Conservation (phyloP, 1,284 basidiomycete species). For the Apiotrichum gracile region DNA sequence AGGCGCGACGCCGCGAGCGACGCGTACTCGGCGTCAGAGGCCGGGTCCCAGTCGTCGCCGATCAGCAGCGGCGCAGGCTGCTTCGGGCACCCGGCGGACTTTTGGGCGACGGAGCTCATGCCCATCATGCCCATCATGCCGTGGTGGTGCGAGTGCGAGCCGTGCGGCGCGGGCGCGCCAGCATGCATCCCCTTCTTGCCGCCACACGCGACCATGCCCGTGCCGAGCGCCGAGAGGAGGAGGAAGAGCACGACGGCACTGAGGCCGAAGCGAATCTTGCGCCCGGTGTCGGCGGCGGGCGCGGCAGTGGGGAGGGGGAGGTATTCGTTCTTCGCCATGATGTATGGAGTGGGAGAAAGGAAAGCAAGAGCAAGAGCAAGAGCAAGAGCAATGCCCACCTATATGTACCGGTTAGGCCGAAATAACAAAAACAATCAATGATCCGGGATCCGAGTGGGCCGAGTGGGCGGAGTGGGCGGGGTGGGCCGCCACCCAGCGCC, state of each 20-base stretch:
- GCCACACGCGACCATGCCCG: not conserved
- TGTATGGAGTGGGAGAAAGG: not conserved
- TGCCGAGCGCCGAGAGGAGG: slow-evolving; percentile 9
- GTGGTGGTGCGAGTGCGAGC: not conserved
- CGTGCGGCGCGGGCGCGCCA: not conserved
- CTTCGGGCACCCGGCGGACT: slow-evolving; percentile 20
- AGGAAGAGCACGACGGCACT: slow-evolving; percentile 9
- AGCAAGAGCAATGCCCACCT: too few species aligned
- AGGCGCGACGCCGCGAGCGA: slow-evolving; percentile 33
- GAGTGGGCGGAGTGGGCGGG: too few species aligned
- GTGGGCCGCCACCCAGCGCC: too few species aligned
- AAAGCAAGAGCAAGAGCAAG: not conserved
- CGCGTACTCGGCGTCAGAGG: slow-evolving; percentile 29
- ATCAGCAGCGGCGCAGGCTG: slow-evolving; percentile 27
- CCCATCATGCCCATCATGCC: not conserved
- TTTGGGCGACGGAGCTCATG: not conserved
- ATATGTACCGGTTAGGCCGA: too few species aligned
- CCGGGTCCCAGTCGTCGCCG: slow-evolving; percentile 33
- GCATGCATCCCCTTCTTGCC: not conserved
- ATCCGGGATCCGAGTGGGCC: too few species aligned
- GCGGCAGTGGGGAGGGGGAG: not conserved
- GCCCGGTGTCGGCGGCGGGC: not conserved
- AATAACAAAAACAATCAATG: too few species aligned
- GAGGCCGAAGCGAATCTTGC: not conserved
- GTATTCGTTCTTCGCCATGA: not conserved